These are phyloP conservation scores for Cladorrhinum sp. DNA, from an alignment of 2,329 filamentous ascomycete species.

Conservation along the genomic window DNA sequence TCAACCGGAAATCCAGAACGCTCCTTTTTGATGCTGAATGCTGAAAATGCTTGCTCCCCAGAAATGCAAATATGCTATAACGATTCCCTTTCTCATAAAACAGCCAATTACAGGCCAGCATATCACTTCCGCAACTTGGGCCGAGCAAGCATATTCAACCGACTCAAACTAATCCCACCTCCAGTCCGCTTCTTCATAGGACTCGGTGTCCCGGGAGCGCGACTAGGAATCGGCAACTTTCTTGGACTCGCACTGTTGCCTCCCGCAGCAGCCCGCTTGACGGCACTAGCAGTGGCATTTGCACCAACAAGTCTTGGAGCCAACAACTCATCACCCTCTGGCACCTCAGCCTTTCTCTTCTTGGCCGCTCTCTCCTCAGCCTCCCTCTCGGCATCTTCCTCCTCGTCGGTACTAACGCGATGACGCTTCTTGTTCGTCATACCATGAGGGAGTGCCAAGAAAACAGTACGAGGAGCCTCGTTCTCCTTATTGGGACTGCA, in stretches of 20 bases:
- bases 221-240: slow-evolving; percentile 24
- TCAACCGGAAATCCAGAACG: not conserved
- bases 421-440: slow-evolving; percentile 65
- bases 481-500: slow-evolving; percentile 55
- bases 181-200: slow-evolving; percentile 49
- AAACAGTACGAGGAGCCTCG: slow-evolving; percentile 37
- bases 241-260: slow-evolving; percentile 29
- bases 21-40: too few species aligned
- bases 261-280: slow-evolving; percentile 30
- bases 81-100: not conserved
- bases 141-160: slow-evolving; percentile 59
- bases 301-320: slow-evolving; percentile 44
- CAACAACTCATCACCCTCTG: slow-evolving; percentile 52
- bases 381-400: slow-evolving; percentile 48
- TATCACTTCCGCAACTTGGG: slow-evolving; percentile 52
- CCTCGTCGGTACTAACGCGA: slow-evolving; percentile 55
- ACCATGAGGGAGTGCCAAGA: slow-evolving; percentile 56
- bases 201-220: slow-evolving; percentile 35
- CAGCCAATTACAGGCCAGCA: not conserved
- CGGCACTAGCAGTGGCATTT: too few species aligned
- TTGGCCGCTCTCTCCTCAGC: slow-evolving; percentile 52
- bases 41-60: not conserved
- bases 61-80: not conserved
- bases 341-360: slow-evolving; percentile 52
- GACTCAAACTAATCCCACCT: slow-evolving; percentile 51